Base-by-base conservation (phyloP, 306 rosid species). In the Castanea sativa region DNA sequence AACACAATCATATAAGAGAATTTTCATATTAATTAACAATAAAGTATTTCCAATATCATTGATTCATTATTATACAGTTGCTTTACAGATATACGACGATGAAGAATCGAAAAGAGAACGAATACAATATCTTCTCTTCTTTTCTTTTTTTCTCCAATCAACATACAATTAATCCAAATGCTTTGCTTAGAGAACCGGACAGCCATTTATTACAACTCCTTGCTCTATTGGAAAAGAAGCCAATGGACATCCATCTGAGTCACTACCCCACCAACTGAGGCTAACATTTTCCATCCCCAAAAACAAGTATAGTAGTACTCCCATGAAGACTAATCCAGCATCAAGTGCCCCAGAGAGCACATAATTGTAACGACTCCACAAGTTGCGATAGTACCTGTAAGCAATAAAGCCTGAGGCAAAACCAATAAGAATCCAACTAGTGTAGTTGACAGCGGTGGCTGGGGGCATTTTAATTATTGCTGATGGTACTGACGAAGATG, bases 271-370 rank as follows among this genome's bases (percentile, higher is more conserved):
- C 98, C 98, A 91, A 8, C 71, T 74, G n/a, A 93, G 71, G 63
- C 76, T 78, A 0, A 93, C 75, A 23, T 82, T 83, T 45, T 83
- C 78, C 93, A 87, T 86, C 53, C 89, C 97, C 51, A 91, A 80
- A 76, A 92, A 85, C 74, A 91, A 75, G 81, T 91, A 90, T 32
- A 93, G 57, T 70, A 91, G 73, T 56, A 93, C 97, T 12, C 85
- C 97, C 97, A 91, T 93, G 83, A 93, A 93, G 49, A 94, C 98
- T 67, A 93, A 83, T 65, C 98, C 98, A 52, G 97, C 91, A 79
- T 93, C 98, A 69, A 93, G 91, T 19, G 93, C 93, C 35, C 94
- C 98, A 11, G 97, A 90, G 3, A 93, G 77, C 57, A 90, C 85
- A 55, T 93, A 93, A 80, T 93, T 93, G 80, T 93, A 91, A 55